phyloP scores from a whole-genome alignment of 1,139 yeast genomes.

The Blastobotrys raffinosifermentans region DNA sequence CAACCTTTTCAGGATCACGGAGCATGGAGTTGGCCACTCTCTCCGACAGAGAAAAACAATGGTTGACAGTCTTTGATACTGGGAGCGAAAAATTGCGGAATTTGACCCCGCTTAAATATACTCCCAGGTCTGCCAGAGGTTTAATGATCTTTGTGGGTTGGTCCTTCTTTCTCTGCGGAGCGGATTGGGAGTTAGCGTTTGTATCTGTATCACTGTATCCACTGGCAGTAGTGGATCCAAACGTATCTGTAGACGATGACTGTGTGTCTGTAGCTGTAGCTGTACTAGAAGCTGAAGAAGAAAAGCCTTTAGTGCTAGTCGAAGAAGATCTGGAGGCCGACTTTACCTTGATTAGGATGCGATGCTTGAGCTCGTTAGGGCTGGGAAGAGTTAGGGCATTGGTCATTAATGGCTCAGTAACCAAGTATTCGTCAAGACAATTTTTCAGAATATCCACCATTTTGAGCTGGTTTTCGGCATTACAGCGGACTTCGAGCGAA shows the following conservation, averaged over 20 bases:
- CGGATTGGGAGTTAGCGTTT: constrained; percentile 34
- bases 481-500: constrained; percentile 85
- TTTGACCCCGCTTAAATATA: constrained; percentile 67
- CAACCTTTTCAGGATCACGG: constrained; percentile 50
- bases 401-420: constrained; percentile 39
- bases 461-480: constrained; percentile 52
- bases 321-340: constrained; percentile 12
- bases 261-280: constrained; percentile 9
- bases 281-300: constrained; percentile 4
- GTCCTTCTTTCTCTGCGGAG: constrained; percentile 17
- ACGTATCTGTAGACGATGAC: constrained; percentile 1
- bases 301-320: neutral
- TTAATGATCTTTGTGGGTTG: constrained; percentile 37
- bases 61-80: constrained; percentile 74
- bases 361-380: constrained; percentile 64
- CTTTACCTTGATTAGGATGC: constrained; percentile 72
- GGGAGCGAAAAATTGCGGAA: constrained; percentile 81
- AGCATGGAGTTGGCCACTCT: constrained; percentile 57
- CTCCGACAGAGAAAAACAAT: constrained; percentile 83
- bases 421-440: constrained; percentile 53
- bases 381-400: constrained; percentile 48
- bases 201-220: constrained; percentile 38
- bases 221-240: constrained; percentile 7
- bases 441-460: constrained; percentile 49
- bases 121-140: constrained; percentile 55